Evolutionary conservation across 495 filamentous ascomycete species (phyloP), one percentile per base, ranked within the genome.

Genomic region (Immersiella caudata): DNA sequence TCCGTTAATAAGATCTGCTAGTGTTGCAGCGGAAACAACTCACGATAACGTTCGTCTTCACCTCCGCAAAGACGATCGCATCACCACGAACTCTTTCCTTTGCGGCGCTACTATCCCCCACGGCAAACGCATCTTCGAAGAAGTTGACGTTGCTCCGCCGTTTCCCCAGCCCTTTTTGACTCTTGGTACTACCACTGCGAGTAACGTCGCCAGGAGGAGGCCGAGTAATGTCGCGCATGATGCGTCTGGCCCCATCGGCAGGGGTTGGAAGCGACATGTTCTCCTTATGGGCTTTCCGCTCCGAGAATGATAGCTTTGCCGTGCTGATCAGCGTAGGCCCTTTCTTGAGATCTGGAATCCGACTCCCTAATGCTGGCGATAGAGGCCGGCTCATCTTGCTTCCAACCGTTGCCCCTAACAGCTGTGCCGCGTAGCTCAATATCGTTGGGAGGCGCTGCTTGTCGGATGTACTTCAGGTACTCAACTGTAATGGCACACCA

Each of bases 31-130:
- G 9, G 29, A 33, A 4, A 33, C 29, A 52, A 64, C 63, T 24
- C 82, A 94, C 93, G 74, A 89, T 91, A 40, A 88, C 86, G 74
- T 95, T 97, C n/a, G 92, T 92, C 72, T 87, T 89, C 33, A 98
- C 76, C 74, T 97, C 93, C 40, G 89, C 91, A 64, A 91, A 83
- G 62, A 97, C 85, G 61, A 90, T 81, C 20, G 91, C 88, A 67
- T 93, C 86, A 67, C 85, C 86, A 18, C 78, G 75, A 22, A 92
- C 78, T 29, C 86, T 82, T 54, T 90, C 86, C 65, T 81, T 81
- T 11, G 86, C 83, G 11, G 85, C 70, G 61, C 74, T 76, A 24
- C 62, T 68, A n/a, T 78, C 70, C 49, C 73, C 74, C 0, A 71
- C 59, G 18, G 75, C 73, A 62, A 88, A 85, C 2, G 84, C 84